Evolutionary conservation across 495 filamentous ascomycete genomes (phyloP).

Genomic region (Trichoderma reesei): DNA sequence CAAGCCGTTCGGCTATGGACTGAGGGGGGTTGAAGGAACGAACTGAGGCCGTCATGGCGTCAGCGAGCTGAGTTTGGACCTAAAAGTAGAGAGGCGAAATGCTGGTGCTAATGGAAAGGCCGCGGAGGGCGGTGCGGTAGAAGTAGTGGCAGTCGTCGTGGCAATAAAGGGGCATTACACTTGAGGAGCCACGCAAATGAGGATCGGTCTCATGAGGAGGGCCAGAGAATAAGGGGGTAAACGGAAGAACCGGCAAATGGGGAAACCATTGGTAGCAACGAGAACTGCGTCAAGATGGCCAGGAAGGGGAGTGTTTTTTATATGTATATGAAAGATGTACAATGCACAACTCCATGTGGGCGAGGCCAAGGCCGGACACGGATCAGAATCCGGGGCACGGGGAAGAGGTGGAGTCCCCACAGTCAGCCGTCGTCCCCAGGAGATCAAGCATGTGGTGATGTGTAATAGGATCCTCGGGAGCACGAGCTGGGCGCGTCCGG

Average conservation of each 20-base stretch:
- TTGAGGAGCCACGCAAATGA: constrained; percentile 17
- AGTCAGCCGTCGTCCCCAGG: not conserved
- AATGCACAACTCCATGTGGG: not conserved
- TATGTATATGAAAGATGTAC: not conserved
- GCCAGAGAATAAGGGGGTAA: not conserved
- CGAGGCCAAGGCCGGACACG: not conserved
- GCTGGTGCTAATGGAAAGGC: constrained; percentile 66
- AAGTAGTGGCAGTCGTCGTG: constrained; percentile 88
- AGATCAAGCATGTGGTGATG: not conserved
- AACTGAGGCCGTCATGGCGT: constrained; percentile 45
- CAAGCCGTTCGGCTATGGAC: constrained; percentile 59
- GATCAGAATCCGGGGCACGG: constrained; percentile 3
- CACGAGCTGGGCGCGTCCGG: not conserved
- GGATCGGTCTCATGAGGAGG: not conserved
- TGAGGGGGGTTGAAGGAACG: constrained; percentile 57
- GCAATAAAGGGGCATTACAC: constrained; percentile 70
- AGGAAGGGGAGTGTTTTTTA: no score
- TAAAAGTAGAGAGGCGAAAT: constrained; percentile 66
- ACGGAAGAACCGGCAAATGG: not conserved
- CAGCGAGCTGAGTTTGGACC: constrained; percentile 28
- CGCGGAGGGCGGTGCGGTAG: constrained; percentile 75
- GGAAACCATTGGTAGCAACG: not conserved
- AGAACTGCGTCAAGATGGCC: not conserved
- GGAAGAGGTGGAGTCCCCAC: constrained; percentile 1
- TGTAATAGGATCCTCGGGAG: not conserved